phyloP scores from a whole-genome alignment of 2,329 filamentous ascomycete genomes.

The Madurella fahalii region DNA sequence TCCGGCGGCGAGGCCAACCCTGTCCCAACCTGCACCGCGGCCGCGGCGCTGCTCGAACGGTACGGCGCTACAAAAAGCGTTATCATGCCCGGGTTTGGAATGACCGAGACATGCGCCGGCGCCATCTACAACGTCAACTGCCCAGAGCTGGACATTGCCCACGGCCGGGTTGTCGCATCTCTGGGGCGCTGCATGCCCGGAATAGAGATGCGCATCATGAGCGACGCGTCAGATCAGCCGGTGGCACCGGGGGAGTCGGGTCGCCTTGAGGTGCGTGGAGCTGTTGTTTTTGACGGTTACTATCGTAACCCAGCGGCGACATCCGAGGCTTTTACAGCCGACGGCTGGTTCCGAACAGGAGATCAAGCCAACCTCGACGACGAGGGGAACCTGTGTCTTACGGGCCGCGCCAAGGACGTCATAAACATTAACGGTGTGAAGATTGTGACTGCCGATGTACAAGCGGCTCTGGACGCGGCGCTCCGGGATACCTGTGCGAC shows the following conservation, averaged over 20 bases:
- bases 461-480: conserved; percentile 36
- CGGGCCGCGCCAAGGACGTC: conserved; percentile 39
- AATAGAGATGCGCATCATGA: conserved; percentile 37
- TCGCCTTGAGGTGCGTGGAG: conserved; percentile 55
- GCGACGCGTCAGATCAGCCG: too few relatives aligned
- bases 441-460: conserved; percentile 35
- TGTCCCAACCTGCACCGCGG: conserved; percentile 30
- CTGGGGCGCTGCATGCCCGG: conserved; percentile 38
- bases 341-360: conserved; percentile 42
- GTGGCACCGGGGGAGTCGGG: conserved; percentile 38
- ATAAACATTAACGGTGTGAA: conserved; percentile 48
- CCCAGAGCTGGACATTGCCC: conserved; percentile 36
- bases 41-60: conserved; percentile 29
- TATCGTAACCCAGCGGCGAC: conserved; percentile 58
- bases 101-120: conserved; percentile 53
- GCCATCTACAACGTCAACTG: conserved; percentile 40
- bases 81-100: conserved; percentile 42
- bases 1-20: conserved; percentile 47
- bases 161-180: conserved; percentile 31
- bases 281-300: conserved; percentile 61
- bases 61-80: conserved; percentile 33
- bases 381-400: conserved; percentile 33
- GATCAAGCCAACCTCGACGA: conserved; percentile 36
- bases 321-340: conserved; percentile 48
- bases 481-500: conserved; percentile 18